phyloP scores from a whole-genome alignment of 2,329 filamentous ascomycete species.

The Fusarium nygamai region DNA sequence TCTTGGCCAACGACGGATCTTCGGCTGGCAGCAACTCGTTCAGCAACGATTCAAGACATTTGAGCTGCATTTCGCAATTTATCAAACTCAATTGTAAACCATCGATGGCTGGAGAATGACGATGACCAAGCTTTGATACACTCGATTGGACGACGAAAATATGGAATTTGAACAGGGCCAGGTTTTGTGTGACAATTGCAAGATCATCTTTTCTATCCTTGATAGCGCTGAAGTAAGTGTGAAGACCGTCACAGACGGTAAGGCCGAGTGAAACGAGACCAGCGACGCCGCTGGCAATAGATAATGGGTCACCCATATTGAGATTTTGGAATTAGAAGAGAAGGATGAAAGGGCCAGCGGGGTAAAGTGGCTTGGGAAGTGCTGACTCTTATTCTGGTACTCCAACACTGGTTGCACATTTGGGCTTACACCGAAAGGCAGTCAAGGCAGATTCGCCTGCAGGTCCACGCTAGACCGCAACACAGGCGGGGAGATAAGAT shows the following conservation, averaged over 20 bases:
- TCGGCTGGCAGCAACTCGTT: fast-evolving
- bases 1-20: fast-evolving
- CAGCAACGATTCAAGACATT: fast-evolving
- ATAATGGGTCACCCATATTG: not conserved
- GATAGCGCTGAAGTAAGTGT: not conserved
- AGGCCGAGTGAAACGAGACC: not conserved
- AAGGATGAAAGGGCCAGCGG: fast-evolving
- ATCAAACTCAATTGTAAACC: not conserved
- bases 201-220: fast-evolving
- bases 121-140: not conserved
- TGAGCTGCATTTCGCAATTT: not conserved
- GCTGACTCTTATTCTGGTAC: no score
- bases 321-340: fast-evolving
- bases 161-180: not conserved
- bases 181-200: fast-evolving
- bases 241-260: not conserved
- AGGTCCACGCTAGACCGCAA: not conserved
- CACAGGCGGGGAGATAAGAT: not conserved
- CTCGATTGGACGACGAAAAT: fast-evolving
- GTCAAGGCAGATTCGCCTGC: not conserved
- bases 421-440: not conserved
- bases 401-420: fast-evolving
- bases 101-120: not conserved
- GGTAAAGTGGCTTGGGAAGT: fast-evolving
- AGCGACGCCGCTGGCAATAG: not conserved